Conservation (phyloP, 2,329 filamentous ascomycete species). For the Dactylellina sp. region DNA sequence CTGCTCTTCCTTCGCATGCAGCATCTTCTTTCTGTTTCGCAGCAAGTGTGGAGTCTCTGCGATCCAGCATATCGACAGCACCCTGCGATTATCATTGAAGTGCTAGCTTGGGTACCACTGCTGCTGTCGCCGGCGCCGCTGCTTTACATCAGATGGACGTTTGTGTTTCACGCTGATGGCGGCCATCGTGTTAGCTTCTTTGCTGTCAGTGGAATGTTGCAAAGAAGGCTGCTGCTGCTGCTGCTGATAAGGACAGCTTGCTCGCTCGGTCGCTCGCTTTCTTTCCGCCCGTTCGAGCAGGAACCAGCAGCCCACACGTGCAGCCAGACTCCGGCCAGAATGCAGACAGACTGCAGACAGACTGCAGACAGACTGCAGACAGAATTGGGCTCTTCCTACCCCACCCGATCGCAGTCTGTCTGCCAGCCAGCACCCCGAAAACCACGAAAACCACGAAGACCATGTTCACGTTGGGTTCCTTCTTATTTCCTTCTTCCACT, state of each 20-base stretch:
- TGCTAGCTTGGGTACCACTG: too few relatives aligned
- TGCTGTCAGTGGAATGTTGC: too few relatives aligned
- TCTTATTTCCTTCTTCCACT: too few relatives aligned
- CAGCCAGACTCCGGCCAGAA: too few relatives aligned
- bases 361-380: too few relatives aligned
- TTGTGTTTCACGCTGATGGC: too few relatives aligned
- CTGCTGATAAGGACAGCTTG: slow-evolving; percentile 15
- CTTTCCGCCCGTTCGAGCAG: neutral
- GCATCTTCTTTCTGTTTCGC: slow-evolving; percentile 33
- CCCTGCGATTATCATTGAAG: too few relatives aligned
- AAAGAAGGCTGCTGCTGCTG: neutral
- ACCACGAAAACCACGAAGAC: slow-evolving; percentile 8
- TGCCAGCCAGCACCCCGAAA: neutral
- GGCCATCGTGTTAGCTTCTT: too few relatives aligned
- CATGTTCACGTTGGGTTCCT: too few relatives aligned
- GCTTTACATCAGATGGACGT: too few relatives aligned
- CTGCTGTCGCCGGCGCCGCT: too few relatives aligned
- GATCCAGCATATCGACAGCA: neutral
- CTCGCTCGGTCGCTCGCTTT: slow-evolving; percentile 12
- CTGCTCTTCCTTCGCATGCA: slow-evolving; percentile 36
- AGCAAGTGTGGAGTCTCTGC: neutral
- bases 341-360: too few relatives aligned
- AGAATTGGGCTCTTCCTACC: neutral
- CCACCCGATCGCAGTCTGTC: neutral
- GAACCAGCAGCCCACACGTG: slow-evolving; percentile 10